Percentiles rank a stretch among this genome's conserved stretches.
phyloP scores from a whole-genome alignment of 495 filamentous ascomycete genomes.

The Neurospora hispaniola region DNA sequence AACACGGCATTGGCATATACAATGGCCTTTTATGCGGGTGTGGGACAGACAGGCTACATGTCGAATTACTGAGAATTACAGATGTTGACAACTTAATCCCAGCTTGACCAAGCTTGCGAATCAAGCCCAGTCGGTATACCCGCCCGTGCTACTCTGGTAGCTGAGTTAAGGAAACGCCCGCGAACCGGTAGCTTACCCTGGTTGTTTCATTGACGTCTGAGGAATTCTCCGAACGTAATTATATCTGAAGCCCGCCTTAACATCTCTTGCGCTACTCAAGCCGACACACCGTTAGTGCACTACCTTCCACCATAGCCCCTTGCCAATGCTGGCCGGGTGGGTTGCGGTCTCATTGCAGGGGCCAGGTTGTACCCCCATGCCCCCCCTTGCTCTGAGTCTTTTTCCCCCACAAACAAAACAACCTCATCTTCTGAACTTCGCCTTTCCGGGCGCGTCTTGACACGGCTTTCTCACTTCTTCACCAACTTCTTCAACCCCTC shows the following conservation, averaged over 20 bases:
- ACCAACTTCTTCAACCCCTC: background rate
- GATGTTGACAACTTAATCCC: background rate
- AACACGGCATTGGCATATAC: background rate
- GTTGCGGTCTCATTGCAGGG: background rate
- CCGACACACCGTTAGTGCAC: background rate
- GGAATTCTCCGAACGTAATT: conserved; percentile 8
- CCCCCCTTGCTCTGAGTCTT: background rate
- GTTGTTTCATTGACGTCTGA: conserved; percentile 5
- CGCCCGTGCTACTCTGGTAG: background rate
- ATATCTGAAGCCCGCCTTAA: background rate
- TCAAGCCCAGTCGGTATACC: background rate
- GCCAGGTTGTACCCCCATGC: background rate
- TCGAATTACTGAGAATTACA: background rate
- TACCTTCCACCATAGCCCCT: background rate
- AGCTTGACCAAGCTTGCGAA: background rate
- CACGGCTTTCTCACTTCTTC: background rate
- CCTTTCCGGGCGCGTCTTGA: background rate
- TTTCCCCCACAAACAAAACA: background rate
- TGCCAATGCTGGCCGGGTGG: background rate
- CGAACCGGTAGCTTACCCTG: background rate
- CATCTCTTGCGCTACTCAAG: background rate
- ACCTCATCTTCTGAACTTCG: background rate
- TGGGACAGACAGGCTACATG: background rate
- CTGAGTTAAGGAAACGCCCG: background rate
- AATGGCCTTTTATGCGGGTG: background rate